Percentiles rank a stretch among this genome's conserved stretches.
Conservation (phyloP, 352 stramenopile genomes). For the Phytophthora citrophthora region DNA sequence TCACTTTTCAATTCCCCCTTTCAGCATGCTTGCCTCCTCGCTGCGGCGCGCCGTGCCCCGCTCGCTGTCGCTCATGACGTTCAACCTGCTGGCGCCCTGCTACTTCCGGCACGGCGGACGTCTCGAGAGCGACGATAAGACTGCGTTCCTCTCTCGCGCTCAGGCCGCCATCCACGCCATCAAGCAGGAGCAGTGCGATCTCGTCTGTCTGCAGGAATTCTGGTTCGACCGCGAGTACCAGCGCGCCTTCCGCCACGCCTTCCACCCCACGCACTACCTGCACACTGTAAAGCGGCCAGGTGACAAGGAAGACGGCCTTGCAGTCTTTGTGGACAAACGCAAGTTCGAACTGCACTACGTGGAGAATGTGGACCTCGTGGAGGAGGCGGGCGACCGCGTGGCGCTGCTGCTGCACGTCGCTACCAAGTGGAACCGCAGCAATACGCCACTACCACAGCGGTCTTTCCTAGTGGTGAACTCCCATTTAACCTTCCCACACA, state of each 20-base stretch:
- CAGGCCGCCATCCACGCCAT: conserved; percentile 76
- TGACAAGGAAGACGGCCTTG: conserved; percentile 85
- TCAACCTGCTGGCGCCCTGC: conserved; percentile 88
- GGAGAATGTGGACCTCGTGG: conserved; percentile 75
- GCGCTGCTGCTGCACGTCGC: conserved; percentile 84
- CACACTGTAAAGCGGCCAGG: conserved; percentile 77
- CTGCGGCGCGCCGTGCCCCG: conserved; percentile 27
- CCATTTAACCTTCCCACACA: conserved; percentile 88
- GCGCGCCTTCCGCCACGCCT: conserved; percentile 62
- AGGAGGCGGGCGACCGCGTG: conserved; percentile 81
- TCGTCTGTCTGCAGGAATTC: conserved; percentile 88
- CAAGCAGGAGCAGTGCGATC: conserved; percentile 73
- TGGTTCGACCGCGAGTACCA: conserved; percentile 88
- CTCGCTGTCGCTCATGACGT: conserved; percentile 84
- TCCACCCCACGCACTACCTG: conserved; percentile 69
- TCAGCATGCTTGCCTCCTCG: conserved; percentile 33
- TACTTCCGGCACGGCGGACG: conserved; percentile 87
- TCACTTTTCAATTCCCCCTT: conserved; percentile 11
- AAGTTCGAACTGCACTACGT: conserved; percentile 85
- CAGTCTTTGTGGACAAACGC: conserved; percentile 75
- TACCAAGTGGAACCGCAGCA: conserved; percentile 76
- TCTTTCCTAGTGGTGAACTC: conserved; percentile 87
- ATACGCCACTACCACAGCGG: conserved; percentile 54
- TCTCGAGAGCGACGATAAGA: conserved; percentile 68
- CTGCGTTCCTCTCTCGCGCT: conserved; percentile 70